These are phyloP conservation scores for Talaromyces sp. DNA, from an alignment of 2,329 filamentous ascomycete species.

Conservation along the genomic window DNA sequence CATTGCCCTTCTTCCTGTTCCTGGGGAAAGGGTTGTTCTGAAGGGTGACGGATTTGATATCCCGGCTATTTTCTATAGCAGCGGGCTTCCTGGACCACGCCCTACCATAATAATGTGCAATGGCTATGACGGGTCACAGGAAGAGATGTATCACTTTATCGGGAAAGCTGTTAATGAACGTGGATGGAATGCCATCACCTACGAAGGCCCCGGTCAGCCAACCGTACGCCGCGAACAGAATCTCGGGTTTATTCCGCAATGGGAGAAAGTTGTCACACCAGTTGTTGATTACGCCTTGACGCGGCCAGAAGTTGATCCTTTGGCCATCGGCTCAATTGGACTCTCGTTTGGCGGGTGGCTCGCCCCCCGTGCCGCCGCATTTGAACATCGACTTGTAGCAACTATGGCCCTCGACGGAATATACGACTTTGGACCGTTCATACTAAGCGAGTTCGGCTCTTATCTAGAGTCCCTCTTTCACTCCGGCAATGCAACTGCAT, in stretches of 20 bases:
- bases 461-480: not conserved
- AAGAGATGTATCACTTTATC: slow-evolving; percentile 40
- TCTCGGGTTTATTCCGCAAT: slow-evolving; percentile 43
- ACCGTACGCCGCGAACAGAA: slow-evolving; percentile 38
- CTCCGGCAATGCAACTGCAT: slow-evolving; percentile 12
- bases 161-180: slow-evolving; percentile 33
- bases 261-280: slow-evolving; percentile 39
- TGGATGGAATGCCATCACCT: slow-evolving; percentile 43
- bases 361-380: slow-evolving; percentile 39
- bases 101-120: slow-evolving; percentile 40
- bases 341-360: slow-evolving; percentile 41
- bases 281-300: slow-evolving; percentile 33
- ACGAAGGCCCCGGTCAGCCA: slow-evolving; percentile 46
- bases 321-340: slow-evolving; percentile 34
- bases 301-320: slow-evolving; percentile 6
- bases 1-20: slow-evolving; percentile 16
- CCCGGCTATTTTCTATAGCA: slow-evolving; percentile 34
- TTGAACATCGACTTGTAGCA: slow-evolving; percentile 40
- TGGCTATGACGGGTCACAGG: slow-evolving; percentile 42
- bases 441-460: not conserved
- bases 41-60: slow-evolving; percentile 30
- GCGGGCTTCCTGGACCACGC: slow-evolving; percentile 13
- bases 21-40: slow-evolving; percentile 28
- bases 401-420: slow-evolving; percentile 38
- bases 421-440: slow-evolving; percentile 19